Conservation (phyloP, 2,329 filamentous ascomycete species). For the Sordariomycetes sp. region DNA sequence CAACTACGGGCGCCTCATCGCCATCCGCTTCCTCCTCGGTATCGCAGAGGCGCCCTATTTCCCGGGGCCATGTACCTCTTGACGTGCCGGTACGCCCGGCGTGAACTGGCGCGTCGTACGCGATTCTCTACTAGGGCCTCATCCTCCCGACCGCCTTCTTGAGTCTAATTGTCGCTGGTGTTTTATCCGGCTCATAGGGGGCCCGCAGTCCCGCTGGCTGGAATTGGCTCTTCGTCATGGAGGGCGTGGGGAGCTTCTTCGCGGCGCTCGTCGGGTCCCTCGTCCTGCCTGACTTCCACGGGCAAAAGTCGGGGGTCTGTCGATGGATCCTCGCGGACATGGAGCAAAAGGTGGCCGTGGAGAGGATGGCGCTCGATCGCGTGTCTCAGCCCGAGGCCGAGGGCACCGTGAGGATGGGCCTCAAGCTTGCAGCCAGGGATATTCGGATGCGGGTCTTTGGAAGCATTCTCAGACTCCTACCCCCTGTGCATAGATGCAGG, state of each 20-base stretch:
- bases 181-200: constrained; percentile 17
- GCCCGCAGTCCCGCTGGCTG: constrained; percentile 18
- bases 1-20: constrained; percentile 18
- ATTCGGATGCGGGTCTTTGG: neutral
- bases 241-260: constrained; percentile 8
- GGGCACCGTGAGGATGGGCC: neutral
- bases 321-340: neutral
- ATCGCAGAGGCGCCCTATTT: constrained; percentile 18
- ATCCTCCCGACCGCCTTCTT: constrained; percentile 56
- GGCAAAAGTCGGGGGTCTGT: neutral
- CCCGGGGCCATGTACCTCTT: constrained; percentile 22
- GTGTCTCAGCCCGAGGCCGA: neutral
- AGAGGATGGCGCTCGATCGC: neutral
- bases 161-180: constrained; percentile 34
- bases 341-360: neutral
- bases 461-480: neutral
- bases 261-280: constrained; percentile 17
- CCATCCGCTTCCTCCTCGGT: constrained; percentile 22
- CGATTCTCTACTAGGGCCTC: constrained; percentile 43
- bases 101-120: constrained; percentile 49
- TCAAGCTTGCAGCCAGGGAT: neutral
- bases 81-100: constrained; percentile 45
- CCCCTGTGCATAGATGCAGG: too few species aligned
- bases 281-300: constrained; percentile 19
- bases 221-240: constrained; percentile 22